Conservation (phyloP, 2,329 filamentous ascomycete species). For the Periconia sp. region DNA sequence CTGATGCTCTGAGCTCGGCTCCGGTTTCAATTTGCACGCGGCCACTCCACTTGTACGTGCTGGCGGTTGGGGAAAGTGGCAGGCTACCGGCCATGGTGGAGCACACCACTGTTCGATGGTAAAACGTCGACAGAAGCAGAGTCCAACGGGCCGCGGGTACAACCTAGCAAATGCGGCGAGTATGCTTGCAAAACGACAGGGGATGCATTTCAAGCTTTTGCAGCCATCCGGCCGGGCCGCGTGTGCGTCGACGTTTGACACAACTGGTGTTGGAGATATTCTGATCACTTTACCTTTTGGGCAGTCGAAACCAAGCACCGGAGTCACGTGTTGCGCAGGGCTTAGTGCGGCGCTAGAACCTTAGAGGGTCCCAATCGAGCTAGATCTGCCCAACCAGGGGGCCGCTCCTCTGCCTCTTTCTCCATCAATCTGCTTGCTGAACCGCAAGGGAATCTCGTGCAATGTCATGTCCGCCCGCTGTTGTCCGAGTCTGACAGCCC, state of each 20-base stretch:
- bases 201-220: background rate
- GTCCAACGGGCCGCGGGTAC: background rate
- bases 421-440: background rate
- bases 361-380: background rate
- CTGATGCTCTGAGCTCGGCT: background rate
- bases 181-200: background rate
- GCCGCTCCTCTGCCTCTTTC: too few species aligned
- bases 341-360: background rate
- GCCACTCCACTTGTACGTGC: background rate
- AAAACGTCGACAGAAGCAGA: constrained; percentile 1
- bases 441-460: background rate
- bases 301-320: background rate
- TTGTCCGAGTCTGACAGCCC: background rate
- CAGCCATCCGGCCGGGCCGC: background rate
- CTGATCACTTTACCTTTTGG: background rate
- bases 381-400: background rate
- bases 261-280: background rate
- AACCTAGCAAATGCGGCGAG: background rate
- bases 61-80: background rate
- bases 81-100: background rate
- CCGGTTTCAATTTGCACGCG: background rate
- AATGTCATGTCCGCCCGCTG: background rate
- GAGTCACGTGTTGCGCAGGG: background rate
- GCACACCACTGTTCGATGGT: background rate
- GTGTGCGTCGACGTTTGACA: background rate